These are phyloP conservation scores for Penicillium sp. DNA, from an alignment of 2,329 filamentous ascomycete species.

Conservation along the genomic window DNA sequence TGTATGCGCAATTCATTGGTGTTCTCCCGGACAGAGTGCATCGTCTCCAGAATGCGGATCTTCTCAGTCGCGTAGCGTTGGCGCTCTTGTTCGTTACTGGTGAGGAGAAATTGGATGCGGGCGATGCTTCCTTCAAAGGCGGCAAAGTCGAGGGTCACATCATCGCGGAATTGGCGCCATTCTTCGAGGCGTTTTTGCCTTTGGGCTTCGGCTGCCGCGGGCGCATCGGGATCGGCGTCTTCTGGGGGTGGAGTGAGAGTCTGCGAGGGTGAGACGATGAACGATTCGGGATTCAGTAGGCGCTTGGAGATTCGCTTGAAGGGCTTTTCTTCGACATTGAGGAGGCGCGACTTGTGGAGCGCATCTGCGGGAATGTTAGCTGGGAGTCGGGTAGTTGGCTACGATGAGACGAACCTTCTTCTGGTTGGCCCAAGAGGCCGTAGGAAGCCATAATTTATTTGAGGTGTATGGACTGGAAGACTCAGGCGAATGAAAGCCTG, in stretches of 20 bases:
- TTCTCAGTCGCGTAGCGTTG: conserved; percentile 81
- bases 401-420: conserved; percentile 44
- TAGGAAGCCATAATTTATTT: conserved; percentile 55
- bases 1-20: conserved; percentile 71
- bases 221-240: conserved; percentile 42
- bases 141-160: conserved; percentile 82
- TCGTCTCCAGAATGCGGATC: conserved; percentile 71
- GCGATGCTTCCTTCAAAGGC: conserved; percentile 82
- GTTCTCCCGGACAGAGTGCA: conserved; percentile 72
- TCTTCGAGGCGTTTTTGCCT: conserved; percentile 53
- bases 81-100: conserved; percentile 79
- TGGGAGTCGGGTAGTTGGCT: conserved; percentile 7
- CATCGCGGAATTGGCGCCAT: conserved; percentile 71
- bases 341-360: conserved; percentile 80
- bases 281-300: conserved; percentile 66
- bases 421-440: conserved; percentile 68
- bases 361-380: conserved; percentile 55
- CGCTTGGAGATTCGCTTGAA: conserved; percentile 86
- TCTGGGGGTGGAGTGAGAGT: conserved; percentile 68
- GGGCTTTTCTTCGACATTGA: conserved; percentile 87
- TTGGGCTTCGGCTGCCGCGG: conserved; percentile 47
- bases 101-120: conserved; percentile 81
- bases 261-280: conserved; percentile 57
- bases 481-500: background rate
- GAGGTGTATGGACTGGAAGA: too few relatives aligned